Evolutionary conservation across 2,329 filamentous ascomycete species (phyloP).

Genomic region (Trichoderma sp.): DNA sequence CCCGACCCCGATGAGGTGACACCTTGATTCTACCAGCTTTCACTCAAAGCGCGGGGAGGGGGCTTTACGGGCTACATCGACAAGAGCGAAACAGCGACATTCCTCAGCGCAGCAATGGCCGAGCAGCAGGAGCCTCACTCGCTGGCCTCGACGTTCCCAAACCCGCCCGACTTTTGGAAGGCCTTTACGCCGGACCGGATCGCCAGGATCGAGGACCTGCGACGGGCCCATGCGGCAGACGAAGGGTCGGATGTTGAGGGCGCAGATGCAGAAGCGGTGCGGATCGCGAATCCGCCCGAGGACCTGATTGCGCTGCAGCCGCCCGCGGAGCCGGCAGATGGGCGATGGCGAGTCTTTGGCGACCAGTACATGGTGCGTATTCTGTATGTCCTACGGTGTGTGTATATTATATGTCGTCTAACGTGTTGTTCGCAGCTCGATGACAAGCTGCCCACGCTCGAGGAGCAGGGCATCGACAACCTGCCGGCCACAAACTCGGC

Average conservation of each 20-base stretch:
- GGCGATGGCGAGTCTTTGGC: slow-evolving; percentile 76
- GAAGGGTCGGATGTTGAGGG: slow-evolving; percentile 22
- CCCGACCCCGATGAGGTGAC: slow-evolving; percentile 27
- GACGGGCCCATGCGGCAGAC: slow-evolving; percentile 39
- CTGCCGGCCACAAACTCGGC: slow-evolving; percentile 52
- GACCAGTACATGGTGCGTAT: slow-evolving; percentile 57
- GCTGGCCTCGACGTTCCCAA: slow-evolving; percentile 71
- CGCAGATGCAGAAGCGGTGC: slow-evolving; percentile 33
- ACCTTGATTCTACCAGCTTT: neutral
- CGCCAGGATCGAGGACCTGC: slow-evolving; percentile 52
- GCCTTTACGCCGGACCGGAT: slow-evolving; percentile 80
- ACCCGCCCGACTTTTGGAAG: slow-evolving; percentile 87
- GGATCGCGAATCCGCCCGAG: slow-evolving; percentile 58
- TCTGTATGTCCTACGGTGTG: neutral
- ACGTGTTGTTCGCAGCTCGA: slow-evolving; percentile 46
- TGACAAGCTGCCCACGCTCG: slow-evolving; percentile 66
- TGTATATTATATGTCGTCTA: neutral
- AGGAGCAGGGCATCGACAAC: slow-evolving; percentile 70
- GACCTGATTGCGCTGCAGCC: slow-evolving; percentile 80
- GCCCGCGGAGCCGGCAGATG: slow-evolving; percentile 69
- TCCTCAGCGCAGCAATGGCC: neutral
- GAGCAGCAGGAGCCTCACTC: slow-evolving; percentile 49
- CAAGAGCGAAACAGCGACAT: neutral
- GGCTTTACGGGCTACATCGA: neutral
- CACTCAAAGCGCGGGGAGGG: slow-evolving; percentile 14